These are phyloP conservation scores for Ogataea paraovalis DNA, from an alignment of 805 yeast species.

Conservation along the genomic window DNA sequence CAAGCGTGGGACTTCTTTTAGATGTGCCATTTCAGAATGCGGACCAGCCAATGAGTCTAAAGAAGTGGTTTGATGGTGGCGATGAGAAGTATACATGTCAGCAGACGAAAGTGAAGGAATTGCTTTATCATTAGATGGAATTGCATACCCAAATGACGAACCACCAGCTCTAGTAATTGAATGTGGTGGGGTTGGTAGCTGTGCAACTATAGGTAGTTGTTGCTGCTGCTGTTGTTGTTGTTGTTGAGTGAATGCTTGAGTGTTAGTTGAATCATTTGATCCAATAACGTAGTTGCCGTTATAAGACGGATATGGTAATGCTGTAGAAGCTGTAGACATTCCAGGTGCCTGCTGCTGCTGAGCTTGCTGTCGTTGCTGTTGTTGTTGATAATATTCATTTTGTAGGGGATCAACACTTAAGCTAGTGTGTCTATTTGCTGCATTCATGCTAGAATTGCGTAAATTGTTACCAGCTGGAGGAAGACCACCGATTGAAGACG, in stretches of 20 bases:
- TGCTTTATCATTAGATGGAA: background rate
- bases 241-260: background rate
- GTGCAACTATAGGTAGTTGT: constrained; percentile 2
- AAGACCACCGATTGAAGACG: background rate
- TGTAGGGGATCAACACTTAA: constrained; percentile 5
- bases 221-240: constrained; percentile 7
- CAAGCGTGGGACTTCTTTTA: constrained; percentile 2
- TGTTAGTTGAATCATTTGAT: background rate
- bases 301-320: background rate
- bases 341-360: constrained; percentile 3
- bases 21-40: constrained; percentile 4
- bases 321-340: background rate
- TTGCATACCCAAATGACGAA: background rate
- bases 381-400: constrained; percentile 1
- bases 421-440: constrained; percentile 1
- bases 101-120: background rate
- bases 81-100: background rate
- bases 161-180: background rate
- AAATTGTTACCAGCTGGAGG: background rate
- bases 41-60: background rate
- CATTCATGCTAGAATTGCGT: background rate
- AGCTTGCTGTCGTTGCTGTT: constrained; percentile 1
- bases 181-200: background rate
- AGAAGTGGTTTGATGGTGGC: background rate
- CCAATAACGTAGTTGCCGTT: background rate